These are phyloP conservation scores for Spergularia bocconei DNA, from an alignment of 148 eudicot genomes.

Conservation along the genomic window DNA sequence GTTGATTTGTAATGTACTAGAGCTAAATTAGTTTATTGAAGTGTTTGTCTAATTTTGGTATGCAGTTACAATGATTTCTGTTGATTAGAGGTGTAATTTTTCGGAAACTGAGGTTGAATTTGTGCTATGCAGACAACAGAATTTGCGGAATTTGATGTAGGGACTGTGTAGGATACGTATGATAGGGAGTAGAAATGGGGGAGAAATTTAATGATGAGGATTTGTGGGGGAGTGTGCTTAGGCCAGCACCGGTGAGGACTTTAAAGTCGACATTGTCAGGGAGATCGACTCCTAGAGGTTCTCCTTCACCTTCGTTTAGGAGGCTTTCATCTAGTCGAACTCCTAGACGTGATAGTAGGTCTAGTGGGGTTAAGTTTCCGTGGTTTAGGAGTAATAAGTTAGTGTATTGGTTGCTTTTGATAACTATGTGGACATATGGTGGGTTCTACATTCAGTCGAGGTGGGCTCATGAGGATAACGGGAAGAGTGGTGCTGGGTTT, in stretches of 20 bases:
- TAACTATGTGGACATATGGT: constrained; percentile 95
- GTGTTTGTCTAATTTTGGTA: constrained; percentile 2
- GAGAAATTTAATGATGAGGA: constrained; percentile 43
- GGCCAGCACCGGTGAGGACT: constrained; percentile 50
- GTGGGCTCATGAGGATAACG: constrained; percentile 90
- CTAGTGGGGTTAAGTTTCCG: constrained; percentile 34
- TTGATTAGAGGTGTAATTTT: background rate
- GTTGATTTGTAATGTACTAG: background rate
- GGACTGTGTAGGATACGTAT: background rate
- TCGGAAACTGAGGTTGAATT: constrained; percentile 11
- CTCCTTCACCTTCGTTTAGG: constrained; percentile 79
- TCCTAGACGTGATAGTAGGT: constrained; percentile 64
- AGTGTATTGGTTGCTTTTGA: constrained; percentile 89
- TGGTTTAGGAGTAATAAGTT: constrained; percentile 74
- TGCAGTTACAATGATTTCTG: background rate
- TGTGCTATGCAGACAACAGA: background rate
- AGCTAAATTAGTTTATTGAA: background rate
- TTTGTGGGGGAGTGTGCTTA: constrained; percentile 44
- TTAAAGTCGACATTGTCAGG: constrained; percentile 81
- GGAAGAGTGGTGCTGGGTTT: constrained; percentile 60
- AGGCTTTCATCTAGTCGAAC: constrained; percentile 66
- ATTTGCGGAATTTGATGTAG: background rate
- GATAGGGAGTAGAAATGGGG: constrained; percentile 36
- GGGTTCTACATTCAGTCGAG: constrained; percentile 92
- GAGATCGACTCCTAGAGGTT: constrained; percentile 76